phyloP scores from a whole-genome alignment of 495 filamentous ascomycete genomes.

The Cudoniella acicularis region DNA sequence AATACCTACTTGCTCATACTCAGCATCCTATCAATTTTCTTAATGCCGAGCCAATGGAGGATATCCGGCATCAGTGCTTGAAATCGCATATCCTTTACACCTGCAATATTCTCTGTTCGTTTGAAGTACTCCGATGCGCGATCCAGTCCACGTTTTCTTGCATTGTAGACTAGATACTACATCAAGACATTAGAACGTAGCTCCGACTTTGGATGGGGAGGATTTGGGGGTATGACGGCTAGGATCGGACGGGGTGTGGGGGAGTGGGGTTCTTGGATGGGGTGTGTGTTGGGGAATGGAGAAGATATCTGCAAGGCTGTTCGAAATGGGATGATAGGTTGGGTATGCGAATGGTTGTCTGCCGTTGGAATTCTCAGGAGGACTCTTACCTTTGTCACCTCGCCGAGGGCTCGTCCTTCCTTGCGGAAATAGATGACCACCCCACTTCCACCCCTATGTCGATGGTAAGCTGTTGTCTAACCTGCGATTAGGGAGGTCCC shows the following conservation, averaged over 20 bases:
- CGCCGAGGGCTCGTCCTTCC: conserved; percentile 91
- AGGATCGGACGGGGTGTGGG: conserved; percentile 9
- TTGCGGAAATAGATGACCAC: conserved; percentile 99
- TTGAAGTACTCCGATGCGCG: conserved; percentile 97
- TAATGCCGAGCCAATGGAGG: conserved; percentile 96
- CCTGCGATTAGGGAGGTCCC: background rate
- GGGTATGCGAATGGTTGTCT: conserved; percentile 21
- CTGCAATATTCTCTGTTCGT: conserved; percentile 94
- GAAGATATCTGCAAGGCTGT: conserved; percentile 16
- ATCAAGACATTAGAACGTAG: conserved; percentile 18
- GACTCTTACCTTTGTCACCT: conserved; percentile 78
- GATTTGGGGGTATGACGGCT: conserved; percentile 5
- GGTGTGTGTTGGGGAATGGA: background rate
- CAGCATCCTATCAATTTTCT: conserved; percentile 97
- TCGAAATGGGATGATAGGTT: conserved; percentile 14
- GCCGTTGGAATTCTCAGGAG: conserved; percentile 7
- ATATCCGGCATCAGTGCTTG: conserved; percentile 99
- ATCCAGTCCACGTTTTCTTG: conserved; percentile 78
- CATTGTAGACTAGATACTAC: conserved; percentile 89
- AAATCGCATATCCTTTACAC: conserved; percentile 98
- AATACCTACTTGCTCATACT: conserved; percentile 88
- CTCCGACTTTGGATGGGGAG: conserved; percentile 1
- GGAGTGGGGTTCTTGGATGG: conserved; percentile 15
- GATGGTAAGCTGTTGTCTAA: background rate
- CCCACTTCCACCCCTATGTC: conserved; percentile 73